Evolutionary conservation across 179 eudicot species (phyloP), one percentile per base, ranked within the genome.

Genomic region (Gypsophila paniculata): DNA sequence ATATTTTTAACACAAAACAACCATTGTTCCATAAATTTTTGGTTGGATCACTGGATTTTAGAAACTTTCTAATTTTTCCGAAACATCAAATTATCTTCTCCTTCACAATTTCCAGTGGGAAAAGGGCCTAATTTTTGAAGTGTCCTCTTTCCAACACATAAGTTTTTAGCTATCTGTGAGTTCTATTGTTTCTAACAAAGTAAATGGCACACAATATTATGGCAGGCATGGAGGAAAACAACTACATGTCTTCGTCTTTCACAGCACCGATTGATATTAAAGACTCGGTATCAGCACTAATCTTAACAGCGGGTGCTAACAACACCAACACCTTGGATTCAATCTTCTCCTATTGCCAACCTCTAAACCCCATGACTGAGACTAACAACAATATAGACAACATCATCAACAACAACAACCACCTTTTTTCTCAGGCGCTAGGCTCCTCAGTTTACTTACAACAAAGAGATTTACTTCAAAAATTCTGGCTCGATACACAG

Each of bases 381-480:
- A 34, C 46, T 51, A 51, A 68, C 60, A 51, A 34, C 76, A 32
- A 57, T 29, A 29, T 29, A 1, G 34, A 29, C 34, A 48, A 67
- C 60, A 51, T 18, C 77, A 34, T 36, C 52, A 51, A 68, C 46
- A 51, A 34, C 26, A 23, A 64, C 26, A 70, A 18, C 57, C 64
- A 55, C 63, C 70, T 76, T 6, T 74, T 72, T 76, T 60, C 36
- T 22, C 85, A 85, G 85, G 83, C 89, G 21, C 59, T 89, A 69
- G 93, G 97, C 25, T 83, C 93, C 32, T 88, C 91, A 2, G 93
- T 86, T 4, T 93, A 91, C 74, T 86, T 85, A 42, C 79, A 61
- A 39, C 98, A 93, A 75, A 86, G 81, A 79, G 97, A 93, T 61
- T 38, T 89, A 55, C 87, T 93, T 58, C 85, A 86, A 49, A 78